Evolutionary conservation across 805 yeast genomes (phyloP).

Genomic region (Metschnikowia cerradonensis): DNA sequence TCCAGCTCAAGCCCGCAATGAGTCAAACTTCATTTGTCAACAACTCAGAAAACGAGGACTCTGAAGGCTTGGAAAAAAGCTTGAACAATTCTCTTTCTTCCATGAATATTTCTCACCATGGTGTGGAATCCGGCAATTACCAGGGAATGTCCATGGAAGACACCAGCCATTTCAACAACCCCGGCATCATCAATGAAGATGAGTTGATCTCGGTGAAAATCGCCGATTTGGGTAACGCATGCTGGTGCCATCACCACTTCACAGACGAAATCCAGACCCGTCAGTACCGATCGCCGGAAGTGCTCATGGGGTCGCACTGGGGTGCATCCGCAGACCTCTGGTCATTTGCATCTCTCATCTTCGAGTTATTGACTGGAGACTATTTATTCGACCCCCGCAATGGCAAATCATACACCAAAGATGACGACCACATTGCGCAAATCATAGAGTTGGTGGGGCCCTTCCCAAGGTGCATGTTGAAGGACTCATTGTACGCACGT

Average conservation of each 20-base stretch:
- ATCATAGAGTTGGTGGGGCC: slow-evolving; percentile 50
- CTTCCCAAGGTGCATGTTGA: slow-evolving; percentile 39
- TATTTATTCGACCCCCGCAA: slow-evolving; percentile 58
- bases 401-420: slow-evolving; percentile 44
- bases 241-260: slow-evolving; percentile 59
- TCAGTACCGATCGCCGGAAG: slow-evolving; percentile 65
- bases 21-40: slow-evolving; percentile 14
- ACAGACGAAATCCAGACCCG: slow-evolving; percentile 68
- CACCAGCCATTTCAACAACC: slow-evolving; percentile 6
- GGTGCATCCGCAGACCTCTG: slow-evolving; percentile 62
- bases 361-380: slow-evolving; percentile 60
- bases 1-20: slow-evolving; percentile 7
- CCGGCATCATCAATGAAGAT: slow-evolving; percentile 30
- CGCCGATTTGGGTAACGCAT: slow-evolving; percentile 70
- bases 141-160: slow-evolving; percentile 8
- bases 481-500: slow-evolving; percentile 30
- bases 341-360: slow-evolving; percentile 56
- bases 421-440: slow-evolving; percentile 63
- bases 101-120: slow-evolving; percentile 34
- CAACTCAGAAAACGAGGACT: slow-evolving; percentile 16
- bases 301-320: slow-evolving; percentile 53
- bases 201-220: slow-evolving; percentile 54
- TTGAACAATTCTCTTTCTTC: slow-evolving; percentile 38
- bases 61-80: slow-evolving; percentile 21
- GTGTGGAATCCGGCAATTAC: slow-evolving; percentile 18